These are phyloP conservation scores for Suillus tomentosus DNA, from an alignment of 768 basidiomycete species.

Conservation along the genomic window DNA sequence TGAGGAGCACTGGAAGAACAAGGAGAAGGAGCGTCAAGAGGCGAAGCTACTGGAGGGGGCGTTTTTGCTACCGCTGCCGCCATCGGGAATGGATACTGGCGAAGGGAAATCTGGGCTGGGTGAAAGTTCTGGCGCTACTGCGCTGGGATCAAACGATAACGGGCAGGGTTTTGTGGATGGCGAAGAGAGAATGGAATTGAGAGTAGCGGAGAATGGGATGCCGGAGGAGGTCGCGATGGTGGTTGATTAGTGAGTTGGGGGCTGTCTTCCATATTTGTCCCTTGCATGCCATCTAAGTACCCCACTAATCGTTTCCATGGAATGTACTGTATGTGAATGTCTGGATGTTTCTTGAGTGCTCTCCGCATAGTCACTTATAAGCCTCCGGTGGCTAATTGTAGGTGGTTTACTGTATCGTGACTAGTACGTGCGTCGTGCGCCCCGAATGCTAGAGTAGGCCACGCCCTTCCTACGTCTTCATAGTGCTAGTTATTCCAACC, in stretches of 20 bases:
- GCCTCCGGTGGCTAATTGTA: not conserved
- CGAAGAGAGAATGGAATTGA: not conserved
- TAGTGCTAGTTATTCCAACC: too few species aligned
- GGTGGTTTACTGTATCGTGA: too few species aligned
- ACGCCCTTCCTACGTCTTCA: too few species aligned
- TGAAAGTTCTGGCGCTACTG: not conserved
- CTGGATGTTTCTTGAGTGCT: not conserved
- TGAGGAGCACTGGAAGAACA: conserved; percentile 39
- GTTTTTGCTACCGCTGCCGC: conserved; percentile 18
- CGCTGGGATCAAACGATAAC: not conserved
- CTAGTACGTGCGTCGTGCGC: too few species aligned
- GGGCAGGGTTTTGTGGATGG: too few species aligned
- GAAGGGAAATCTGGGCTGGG: not conserved
- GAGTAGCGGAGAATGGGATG: not conserved
- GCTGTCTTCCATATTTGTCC: not conserved
- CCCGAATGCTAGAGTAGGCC: too few species aligned
- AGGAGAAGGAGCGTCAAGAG: conserved; percentile 32
- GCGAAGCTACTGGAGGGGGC: conserved; percentile 20
- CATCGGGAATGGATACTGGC: not conserved
- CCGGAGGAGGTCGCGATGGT: conserved; percentile 1
- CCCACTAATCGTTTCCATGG: not conserved
- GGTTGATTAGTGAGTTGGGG: not conserved
- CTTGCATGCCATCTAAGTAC: not conserved
- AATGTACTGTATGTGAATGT: not conserved
- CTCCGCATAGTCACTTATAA: not conserved